Evolutionary conservation across 371 early-diverging fungal genomes (phyloP).

Genomic region (Rhizomucor pusillus): DNA sequence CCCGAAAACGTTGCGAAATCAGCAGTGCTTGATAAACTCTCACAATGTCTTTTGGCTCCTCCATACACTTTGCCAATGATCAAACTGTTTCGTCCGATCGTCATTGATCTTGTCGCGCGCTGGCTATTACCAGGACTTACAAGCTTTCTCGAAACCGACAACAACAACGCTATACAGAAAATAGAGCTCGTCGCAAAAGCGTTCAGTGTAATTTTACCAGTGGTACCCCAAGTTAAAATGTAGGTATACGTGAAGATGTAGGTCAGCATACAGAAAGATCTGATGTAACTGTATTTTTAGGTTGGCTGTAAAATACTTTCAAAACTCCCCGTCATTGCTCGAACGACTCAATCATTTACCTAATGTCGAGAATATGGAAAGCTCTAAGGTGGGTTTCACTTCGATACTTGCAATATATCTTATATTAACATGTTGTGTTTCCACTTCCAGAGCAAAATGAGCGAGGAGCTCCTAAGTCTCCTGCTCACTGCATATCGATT

Average conservation of each 20-base stretch:
- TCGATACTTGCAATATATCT: not conserved
- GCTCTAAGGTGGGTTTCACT: not conserved
- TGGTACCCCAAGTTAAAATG: slow-evolving; percentile 76
- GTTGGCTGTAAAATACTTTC: slow-evolving; percentile 60
- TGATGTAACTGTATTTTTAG: slow-evolving; percentile 20
- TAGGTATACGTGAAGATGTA: slow-evolving; percentile 15
- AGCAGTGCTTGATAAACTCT: slow-evolving; percentile 29
- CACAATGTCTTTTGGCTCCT: slow-evolving; percentile 34
- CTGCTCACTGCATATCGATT: slow-evolving; percentile 63
- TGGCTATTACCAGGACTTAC: slow-evolving; percentile 61
- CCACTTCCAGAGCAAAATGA: not conserved
- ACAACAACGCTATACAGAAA: slow-evolving; percentile 35
- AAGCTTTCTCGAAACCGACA: slow-evolving; percentile 33
- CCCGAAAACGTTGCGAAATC: slow-evolving; percentile 13
- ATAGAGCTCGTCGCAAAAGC: slow-evolving; percentile 59
- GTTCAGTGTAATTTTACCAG: slow-evolving; percentile 63
- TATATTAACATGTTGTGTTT: not conserved
- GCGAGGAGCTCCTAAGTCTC: slow-evolving; percentile 40
- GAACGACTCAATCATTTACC: slow-evolving; percentile 46
- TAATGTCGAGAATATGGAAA: slow-evolving; percentile 6
- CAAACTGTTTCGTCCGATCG: slow-evolving; percentile 68
- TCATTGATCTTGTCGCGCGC: slow-evolving; percentile 80
- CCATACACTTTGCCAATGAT: slow-evolving; percentile 44
- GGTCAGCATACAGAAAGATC: not conserved
- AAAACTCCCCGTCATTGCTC: slow-evolving; percentile 51